These are phyloP conservation scores for Kandelia obovata DNA, from an alignment of 345 rosid species.

Conservation along the genomic window DNA sequence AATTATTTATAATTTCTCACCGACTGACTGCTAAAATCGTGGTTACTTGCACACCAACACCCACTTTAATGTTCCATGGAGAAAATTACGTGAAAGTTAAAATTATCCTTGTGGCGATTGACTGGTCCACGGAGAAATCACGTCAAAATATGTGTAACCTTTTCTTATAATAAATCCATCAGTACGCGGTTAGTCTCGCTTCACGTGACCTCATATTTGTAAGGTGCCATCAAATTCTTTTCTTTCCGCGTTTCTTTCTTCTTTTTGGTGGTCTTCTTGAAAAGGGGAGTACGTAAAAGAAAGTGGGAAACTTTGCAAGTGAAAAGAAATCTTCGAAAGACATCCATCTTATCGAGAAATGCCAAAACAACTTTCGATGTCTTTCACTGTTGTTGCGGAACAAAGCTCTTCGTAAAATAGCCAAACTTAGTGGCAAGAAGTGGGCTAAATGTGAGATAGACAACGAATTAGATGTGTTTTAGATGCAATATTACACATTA, in stretches of 20 bases:
- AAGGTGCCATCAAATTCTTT: conserved; percentile 20
- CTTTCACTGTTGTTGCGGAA: not conserved
- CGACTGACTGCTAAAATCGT: too few species aligned
- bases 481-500: not conserved
- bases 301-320: not conserved
- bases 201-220: conserved; percentile 28
- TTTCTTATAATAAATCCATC: not conserved
- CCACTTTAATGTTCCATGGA: too few species aligned
- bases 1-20: too few species aligned
- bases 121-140: not conserved
- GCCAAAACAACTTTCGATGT: not conserved
- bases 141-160: not conserved
- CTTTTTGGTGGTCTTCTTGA: not conserved
- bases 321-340: not conserved
- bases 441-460: too few species aligned
- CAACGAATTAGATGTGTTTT: not conserved
- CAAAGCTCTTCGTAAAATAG: not conserved
- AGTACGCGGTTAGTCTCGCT: conserved; percentile 4
- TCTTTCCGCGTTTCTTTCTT: not conserved
- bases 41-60: too few species aligned
- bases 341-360: not conserved
- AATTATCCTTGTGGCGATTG: not conserved
- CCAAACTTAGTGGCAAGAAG: not conserved
- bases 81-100: too few species aligned
- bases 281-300: not conserved